A percentile compares a stretch with the other conserved stretches of the same genome.
These are phyloP conservation scores for Candida ortonii DNA, from an alignment of 805 yeast species.

Conservation along the genomic window DNA sequence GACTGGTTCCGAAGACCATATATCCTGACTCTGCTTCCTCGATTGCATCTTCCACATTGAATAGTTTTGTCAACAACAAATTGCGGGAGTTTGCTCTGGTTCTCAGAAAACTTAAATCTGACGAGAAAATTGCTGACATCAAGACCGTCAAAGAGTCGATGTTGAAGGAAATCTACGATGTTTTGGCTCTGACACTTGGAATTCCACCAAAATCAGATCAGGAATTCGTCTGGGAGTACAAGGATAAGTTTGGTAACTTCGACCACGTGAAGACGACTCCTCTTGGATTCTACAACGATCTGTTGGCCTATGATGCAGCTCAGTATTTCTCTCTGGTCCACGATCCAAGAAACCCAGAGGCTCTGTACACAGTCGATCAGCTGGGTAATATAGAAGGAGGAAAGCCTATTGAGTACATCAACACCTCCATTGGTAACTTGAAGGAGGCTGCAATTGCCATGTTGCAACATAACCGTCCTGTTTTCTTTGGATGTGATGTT, in stretches of 20 bases:
- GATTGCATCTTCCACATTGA: slow-evolving; percentile 53
- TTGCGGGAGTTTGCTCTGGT: slow-evolving; percentile 75
- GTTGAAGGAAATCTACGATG: slow-evolving; percentile 63
- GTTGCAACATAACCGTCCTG: slow-evolving; percentile 71
- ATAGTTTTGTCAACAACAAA: slow-evolving; percentile 64
- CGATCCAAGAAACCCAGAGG: slow-evolving; percentile 77
- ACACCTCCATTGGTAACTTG: slow-evolving; percentile 57
- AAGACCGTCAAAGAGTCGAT: slow-evolving; percentile 32
- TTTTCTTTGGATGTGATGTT: slow-evolving; percentile 86
- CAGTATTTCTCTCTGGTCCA: slow-evolving; percentile 66
- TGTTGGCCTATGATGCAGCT: slow-evolving; percentile 50
- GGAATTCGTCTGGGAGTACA: slow-evolving; percentile 68
- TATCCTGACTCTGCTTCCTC: slow-evolving; percentile 71
- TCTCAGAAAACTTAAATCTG: slow-evolving; percentile 50
- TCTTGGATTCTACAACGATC: slow-evolving; percentile 55
- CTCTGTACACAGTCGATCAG: slow-evolving; percentile 70
- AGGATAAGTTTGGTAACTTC: slow-evolving; percentile 65
- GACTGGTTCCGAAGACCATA: slow-evolving; percentile 69
- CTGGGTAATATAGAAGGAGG: slow-evolving; percentile 76
- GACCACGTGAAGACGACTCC: slow-evolving; percentile 60
- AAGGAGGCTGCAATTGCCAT: slow-evolving; percentile 65
- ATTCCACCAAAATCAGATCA: slow-evolving; percentile 74
- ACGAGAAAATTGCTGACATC: slow-evolving; percentile 34
- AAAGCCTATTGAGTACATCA: slow-evolving; percentile 70
- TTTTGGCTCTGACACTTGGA: slow-evolving; percentile 69